These are phyloP conservation scores for Beauveria scarabaeidicola DNA, from an alignment of 2,329 filamentous ascomycete species.

Conservation along the genomic window DNA sequence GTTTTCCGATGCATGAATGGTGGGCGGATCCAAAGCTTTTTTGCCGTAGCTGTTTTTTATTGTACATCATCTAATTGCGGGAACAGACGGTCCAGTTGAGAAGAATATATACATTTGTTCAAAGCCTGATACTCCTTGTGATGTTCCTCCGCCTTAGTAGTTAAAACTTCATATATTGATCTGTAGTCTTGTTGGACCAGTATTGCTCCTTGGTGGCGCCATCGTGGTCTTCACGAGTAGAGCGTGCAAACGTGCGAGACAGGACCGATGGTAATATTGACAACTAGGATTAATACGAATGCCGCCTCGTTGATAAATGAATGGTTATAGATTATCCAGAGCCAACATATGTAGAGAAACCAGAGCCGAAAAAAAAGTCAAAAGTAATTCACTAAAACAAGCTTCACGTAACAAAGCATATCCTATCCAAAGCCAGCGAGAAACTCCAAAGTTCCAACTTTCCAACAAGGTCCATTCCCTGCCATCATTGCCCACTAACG, in stretches of 20 bases:
- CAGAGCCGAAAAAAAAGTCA: background rate
- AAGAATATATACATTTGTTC: conserved; percentile 13
- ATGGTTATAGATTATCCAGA: background rate
- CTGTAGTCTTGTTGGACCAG: background rate
- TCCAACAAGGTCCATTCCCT: background rate
- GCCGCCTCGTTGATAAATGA: background rate
- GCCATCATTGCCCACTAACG: background rate
- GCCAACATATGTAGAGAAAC: background rate
- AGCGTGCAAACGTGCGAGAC: too few species aligned
- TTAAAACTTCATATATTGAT: too few species aligned
- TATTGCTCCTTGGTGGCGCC: background rate
- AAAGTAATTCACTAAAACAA: background rate
- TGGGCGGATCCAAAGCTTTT: conserved; percentile 13
- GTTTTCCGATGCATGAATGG: background rate
- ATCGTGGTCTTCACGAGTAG: background rate
- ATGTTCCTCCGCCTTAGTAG: background rate
- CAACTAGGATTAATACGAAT: background rate
- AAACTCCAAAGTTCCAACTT: background rate
- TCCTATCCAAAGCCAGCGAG: background rate
- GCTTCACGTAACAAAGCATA: background rate
- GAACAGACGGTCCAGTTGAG: conserved; percentile 10
- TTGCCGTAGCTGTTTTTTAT: conserved; percentile 20
- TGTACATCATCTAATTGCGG: conserved; percentile 21
- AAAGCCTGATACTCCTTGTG: background rate
- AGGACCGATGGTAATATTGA: too few species aligned